Base-by-base conservation (phyloP, 2,329 filamentous ascomycete genomes). In the Ophiostoma piceae region DNA sequence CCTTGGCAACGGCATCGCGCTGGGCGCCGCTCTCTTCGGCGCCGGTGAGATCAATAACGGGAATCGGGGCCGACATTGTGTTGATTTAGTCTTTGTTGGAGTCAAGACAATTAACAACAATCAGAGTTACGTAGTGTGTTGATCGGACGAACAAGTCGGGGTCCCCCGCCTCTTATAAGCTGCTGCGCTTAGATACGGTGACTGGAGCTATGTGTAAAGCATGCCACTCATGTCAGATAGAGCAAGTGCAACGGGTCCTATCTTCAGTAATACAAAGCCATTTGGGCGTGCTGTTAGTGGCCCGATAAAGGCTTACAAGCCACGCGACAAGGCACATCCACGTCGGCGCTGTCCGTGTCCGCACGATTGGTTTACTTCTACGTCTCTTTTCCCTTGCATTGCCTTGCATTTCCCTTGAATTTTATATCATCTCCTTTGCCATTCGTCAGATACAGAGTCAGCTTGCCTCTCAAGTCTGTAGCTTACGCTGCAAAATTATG, bases 11-110 rank as follows among this genome's bases (percentile, higher is more conserved):
- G 65, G 81, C 78, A n/a, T 77, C 77, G 35, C 68, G 72, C 29
- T 29, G 67, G 19, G 68, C 47, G 11, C 69, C 68, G 39, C 65
- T 57, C 71, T 85, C 80, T 73, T 90, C 82, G 11, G 79, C 75
- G 22, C 84, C 83, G 3, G 88, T 89, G 73, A 97, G 88, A 78
- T 97, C 90, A 74, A 98, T 92, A 68, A 97, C 82, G 29, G 94
- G 93, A 54, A 97, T 93, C 2, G 80, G 78, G 29, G 83, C 51
- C 2, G 76, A 70, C 77, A 79, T 80, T 32, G 37, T 26, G 22
- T 62, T 62, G 11, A 19, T 9, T 64, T n/a, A 1, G 29, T 29
- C 26, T 14, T 66, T 43, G 16, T 19, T 12, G 1, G 26, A 57
- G 7, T 19, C 6, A n/a, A 47, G 43, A 47, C 16, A 19, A 47